phyloP scores from a whole-genome alignment of 805 yeast species.

The Monosporozyma solicola region DNA sequence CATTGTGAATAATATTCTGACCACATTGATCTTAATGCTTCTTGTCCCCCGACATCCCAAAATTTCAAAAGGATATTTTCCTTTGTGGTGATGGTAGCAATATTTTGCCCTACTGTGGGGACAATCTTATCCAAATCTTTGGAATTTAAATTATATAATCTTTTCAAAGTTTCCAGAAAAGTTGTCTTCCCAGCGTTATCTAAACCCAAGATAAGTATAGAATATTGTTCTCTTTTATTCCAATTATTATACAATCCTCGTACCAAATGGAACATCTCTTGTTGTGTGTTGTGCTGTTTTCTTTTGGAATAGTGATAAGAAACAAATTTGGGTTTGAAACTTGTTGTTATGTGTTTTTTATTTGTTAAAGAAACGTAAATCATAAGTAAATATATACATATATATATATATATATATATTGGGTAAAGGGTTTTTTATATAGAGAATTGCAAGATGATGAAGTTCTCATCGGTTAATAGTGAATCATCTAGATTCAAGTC shows the following conservation, averaged over 20 bases:
- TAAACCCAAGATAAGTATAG: conserved; percentile 74
- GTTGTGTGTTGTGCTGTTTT: conserved; percentile 14
- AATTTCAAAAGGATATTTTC: conserved; percentile 52
- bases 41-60: conserved; percentile 98
- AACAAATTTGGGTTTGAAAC: too few relatives aligned
- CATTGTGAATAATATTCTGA: conserved; percentile 73
- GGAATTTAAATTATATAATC: conserved; percentile 39
- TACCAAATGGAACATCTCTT: conserved; percentile 52
- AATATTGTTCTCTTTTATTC: conserved; percentile 59
- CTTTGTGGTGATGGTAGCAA: conserved; percentile 36
- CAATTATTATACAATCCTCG: conserved; percentile 50
- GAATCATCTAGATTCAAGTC: conserved; percentile 9
- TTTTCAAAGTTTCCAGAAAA: conserved; percentile 56
- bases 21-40: conserved; percentile 79
- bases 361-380: too few relatives aligned
- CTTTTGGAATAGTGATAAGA: too few relatives aligned
- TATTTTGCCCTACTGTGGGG: conserved; percentile 95
- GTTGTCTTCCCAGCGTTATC: conserved; percentile 97
- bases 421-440: conserved; percentile 8
- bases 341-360: too few relatives aligned
- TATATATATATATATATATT: not conserved
- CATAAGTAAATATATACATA: too few relatives aligned
- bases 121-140: conserved; percentile 55
- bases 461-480: conserved; percentile 21
- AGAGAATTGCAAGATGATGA: conserved; percentile 25